A percentile compares a stretch with the other conserved stretches of the same genome.
These are phyloP conservation scores for Nelumbo lutea DNA, from an alignment of 164 flowering plant genomes.

Conservation along the genomic window DNA sequence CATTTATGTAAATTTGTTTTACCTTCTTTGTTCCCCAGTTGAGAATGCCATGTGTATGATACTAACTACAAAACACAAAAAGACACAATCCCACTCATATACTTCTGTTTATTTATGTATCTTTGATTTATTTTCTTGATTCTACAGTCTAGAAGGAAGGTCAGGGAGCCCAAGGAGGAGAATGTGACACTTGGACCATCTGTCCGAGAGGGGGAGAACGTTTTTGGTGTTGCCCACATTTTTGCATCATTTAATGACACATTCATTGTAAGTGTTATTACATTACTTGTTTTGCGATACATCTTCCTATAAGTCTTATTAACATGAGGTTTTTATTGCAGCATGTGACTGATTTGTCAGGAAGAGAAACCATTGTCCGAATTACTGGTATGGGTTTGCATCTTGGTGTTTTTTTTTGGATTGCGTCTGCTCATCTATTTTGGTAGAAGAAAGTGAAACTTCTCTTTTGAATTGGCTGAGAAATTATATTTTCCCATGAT, in stretches of 20 bases:
- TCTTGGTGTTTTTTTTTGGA: too few relatives aligned
- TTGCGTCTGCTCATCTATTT: too few relatives aligned
- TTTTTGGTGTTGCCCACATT: constrained; percentile 82
- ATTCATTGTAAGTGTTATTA: constrained; percentile 55
- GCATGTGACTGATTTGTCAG: constrained; percentile 91
- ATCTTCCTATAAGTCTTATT: background rate
- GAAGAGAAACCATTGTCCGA: constrained; percentile 76
- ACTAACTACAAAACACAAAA: too few relatives aligned
- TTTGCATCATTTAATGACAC: constrained; percentile 90
- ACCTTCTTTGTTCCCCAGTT: too few relatives aligned
- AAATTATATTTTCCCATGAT: too few relatives aligned
- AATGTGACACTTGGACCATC: constrained; percentile 71
- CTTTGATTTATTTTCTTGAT: background rate
- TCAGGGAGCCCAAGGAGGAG: constrained; percentile 73
- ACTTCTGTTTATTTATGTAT: too few relatives aligned
- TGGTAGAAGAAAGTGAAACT: too few relatives aligned
- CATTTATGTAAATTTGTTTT: too few relatives aligned
- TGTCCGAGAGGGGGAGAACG: constrained; percentile 68
- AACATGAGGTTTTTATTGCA: constrained; percentile 23
- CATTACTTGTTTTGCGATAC: background rate
- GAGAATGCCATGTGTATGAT: too few relatives aligned
- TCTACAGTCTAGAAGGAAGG: constrained; percentile 48
- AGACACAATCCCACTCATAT: too few relatives aligned
- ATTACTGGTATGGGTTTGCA: constrained; percentile 46
- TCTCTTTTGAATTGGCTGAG: too few relatives aligned